These are phyloP conservation scores for Didymella exigua DNA, from an alignment of 2,329 filamentous ascomycete species.

Conservation along the genomic window DNA sequence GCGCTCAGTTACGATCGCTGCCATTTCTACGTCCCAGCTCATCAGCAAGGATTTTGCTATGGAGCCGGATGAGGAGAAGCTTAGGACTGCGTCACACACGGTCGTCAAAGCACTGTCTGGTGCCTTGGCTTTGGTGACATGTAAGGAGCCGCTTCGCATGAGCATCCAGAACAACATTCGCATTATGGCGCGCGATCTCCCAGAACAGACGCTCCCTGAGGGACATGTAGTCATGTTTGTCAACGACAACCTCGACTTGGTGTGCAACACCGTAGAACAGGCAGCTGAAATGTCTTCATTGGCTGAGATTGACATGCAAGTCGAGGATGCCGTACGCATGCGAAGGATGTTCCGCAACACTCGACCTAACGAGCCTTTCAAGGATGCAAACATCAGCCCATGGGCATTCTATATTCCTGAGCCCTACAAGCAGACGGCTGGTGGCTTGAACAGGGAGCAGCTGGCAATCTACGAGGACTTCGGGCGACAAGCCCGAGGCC, in stretches of 20 bases:
- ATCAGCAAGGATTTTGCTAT: constrained; percentile 96
- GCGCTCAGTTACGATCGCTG: constrained; percentile 94
- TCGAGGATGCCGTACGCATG: constrained; percentile 78
- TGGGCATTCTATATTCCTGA: constrained; percentile 95
- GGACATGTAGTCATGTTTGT: constrained; percentile 98
- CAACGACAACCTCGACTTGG: constrained; percentile 93
- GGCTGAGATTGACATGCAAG: constrained; percentile 92
- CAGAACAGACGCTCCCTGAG: constrained; percentile 79
- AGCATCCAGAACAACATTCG: constrained; percentile 98
- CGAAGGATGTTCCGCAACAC: constrained; percentile 76
- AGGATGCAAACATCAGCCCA: constrained; percentile 79
- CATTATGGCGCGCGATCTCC: constrained; percentile 71
- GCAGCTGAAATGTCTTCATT: constrained; percentile 92
- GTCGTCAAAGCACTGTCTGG: constrained; percentile 96
- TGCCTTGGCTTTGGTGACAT: constrained; percentile 94
- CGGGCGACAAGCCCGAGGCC: constrained; percentile 78
- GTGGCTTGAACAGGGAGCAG: constrained; percentile 86
- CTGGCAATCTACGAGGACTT: constrained; percentile 98
- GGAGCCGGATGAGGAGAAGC: constrained; percentile 84
- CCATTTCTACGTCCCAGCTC: constrained; percentile 94
- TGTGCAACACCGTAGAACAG: constrained; percentile 92
- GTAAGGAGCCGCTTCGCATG: constrained; percentile 92
- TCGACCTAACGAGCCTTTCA: constrained; percentile 81
- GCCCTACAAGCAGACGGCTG: constrained; percentile 84
- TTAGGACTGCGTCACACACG: constrained; percentile 84